Evolutionary conservation across 352 stramenopile species (phyloP), one percentile per base, ranked within the genome.

Genomic region (Globisporangium mamillatum): DNA sequence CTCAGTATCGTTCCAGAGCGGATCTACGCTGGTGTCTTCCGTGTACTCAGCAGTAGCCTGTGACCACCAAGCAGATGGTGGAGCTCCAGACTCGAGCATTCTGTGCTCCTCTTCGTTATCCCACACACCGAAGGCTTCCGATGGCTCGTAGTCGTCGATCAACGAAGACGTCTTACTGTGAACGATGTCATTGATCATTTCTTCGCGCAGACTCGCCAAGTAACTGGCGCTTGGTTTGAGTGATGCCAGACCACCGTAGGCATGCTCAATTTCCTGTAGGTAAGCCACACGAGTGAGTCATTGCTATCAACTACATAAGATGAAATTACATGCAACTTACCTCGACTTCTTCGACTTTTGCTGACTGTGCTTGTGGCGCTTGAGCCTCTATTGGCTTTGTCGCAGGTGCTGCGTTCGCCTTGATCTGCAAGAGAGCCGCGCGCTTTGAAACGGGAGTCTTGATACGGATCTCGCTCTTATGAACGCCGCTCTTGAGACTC

Each of bases 261-360:
- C 84, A 41, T 75, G 66, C 36, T 95, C 87, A 54, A 93, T 85
- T 22, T 95, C 82, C 85, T 92, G 36, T 18, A 65, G 14, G 20
- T 24, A 27, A 64, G 3, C 16, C 3, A n/a, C 5, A 29, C 12
- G 34, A 60, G n/a, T 24, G 0, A 22, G 46, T 27, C 14, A 3
- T 18, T 22, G 18, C 6, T 52, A 7, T 52, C 41, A 16, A 46
- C 9, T 56, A 53, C 1, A 14, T 3, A 46, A 29, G n/a, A 14
- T 22, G 1, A 53, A 0, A 0, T n/a, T 16, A 25, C 4, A 24
- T 3, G 18, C 10, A n/a, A 44, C 66, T 18, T 56, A 90, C 82
- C 70, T 84, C 79, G 2, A 84, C 71, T 59, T 87, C 73, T 27
- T 84, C 64, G 3, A 57, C 38, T 16, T 64, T 14, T 72, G 69